Percentiles rank a stretch among this genome's conserved stretches.
Conservation (phyloP, 1,284 basidiomycete genomes). For the Sanghuangporus baumii region DNA sequence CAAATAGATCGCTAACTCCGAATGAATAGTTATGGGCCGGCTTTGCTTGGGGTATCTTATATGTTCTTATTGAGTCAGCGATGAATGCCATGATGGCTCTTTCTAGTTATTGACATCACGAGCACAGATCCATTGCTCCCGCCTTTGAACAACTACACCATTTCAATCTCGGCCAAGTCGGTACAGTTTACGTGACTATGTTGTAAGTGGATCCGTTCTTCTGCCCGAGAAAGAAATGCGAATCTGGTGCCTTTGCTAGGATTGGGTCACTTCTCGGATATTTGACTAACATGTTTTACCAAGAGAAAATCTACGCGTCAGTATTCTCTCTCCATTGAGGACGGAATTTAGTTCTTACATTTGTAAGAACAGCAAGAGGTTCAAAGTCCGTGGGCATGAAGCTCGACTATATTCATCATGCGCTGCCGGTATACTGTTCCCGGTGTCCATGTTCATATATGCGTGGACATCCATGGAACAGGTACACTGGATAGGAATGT, state of each 20-base stretch:
- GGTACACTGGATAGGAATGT: constrained; percentile 53
- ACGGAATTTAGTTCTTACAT: neutral
- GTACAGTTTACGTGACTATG: constrained; percentile 55
- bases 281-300: constrained; percentile 44
- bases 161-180: constrained; percentile 61
- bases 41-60: constrained; percentile 75
- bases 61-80: constrained; percentile 56
- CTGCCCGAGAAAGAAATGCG: neutral
- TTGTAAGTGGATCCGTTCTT: constrained; percentile 38
- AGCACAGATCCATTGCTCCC: constrained; percentile 51
- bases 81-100: neutral
- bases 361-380: constrained; percentile 40
- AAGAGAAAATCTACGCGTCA: constrained; percentile 63
- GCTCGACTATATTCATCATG: constrained; percentile 69
- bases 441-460: constrained; percentile 61
- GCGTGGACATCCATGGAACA: constrained; percentile 51
- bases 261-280: constrained; percentile 60
- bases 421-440: constrained; percentile 56
- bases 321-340: constrained; percentile 18
- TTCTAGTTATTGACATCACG: neutral
- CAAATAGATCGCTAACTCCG: neutral
- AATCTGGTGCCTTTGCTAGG: constrained; percentile 30
- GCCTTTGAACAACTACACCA: constrained; percentile 58
- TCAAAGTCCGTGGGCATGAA: constrained; percentile 56
- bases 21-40: constrained; percentile 61